Conservation (phyloP, 2,329 filamentous ascomycete genomes). For the Elsinoe perseae region DNA sequence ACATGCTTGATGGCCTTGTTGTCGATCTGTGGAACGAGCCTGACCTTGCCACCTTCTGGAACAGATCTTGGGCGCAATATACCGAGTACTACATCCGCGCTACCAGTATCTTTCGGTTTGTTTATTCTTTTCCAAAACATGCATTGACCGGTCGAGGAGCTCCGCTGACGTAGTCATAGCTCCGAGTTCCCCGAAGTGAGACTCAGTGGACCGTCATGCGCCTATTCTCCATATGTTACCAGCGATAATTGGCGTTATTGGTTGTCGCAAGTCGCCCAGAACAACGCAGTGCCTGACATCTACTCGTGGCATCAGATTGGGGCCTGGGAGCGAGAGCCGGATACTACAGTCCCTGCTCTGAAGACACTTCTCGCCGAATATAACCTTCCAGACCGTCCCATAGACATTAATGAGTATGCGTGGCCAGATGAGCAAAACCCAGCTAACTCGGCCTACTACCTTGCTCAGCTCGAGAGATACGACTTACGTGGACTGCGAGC, state of each 20-base stretch:
- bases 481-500: constrained; percentile 38
- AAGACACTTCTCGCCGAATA: not conserved
- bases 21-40: constrained; percentile 51
- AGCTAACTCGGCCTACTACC: constrained; percentile 38
- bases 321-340: not conserved
- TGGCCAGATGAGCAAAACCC: constrained; percentile 36
- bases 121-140: too few relatives aligned
- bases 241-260: constrained; percentile 39
- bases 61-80: constrained; percentile 33
- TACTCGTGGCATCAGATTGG: constrained; percentile 37
- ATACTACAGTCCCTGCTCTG: not conserved
- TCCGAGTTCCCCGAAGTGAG: not conserved
- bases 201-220: constrained; percentile 29
- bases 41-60: constrained; percentile 33
- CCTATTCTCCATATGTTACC: constrained; percentile 27
- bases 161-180: not conserved
- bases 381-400: constrained; percentile 18
- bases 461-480: constrained; percentile 41
- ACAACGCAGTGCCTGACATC: constrained; percentile 37
- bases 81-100: constrained; percentile 36
- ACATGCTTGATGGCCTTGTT: constrained; percentile 33
- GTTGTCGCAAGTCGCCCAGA: constrained; percentile 29
- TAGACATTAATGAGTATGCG: constrained; percentile 47
- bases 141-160: too few relatives aligned
- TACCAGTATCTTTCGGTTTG: constrained; percentile 33